Evolutionary conservation across 371 early-diverging fungal genomes (phyloP), one percentile per base, ranked within the genome.

Genomic region (Rhizopus delemar): DNA sequence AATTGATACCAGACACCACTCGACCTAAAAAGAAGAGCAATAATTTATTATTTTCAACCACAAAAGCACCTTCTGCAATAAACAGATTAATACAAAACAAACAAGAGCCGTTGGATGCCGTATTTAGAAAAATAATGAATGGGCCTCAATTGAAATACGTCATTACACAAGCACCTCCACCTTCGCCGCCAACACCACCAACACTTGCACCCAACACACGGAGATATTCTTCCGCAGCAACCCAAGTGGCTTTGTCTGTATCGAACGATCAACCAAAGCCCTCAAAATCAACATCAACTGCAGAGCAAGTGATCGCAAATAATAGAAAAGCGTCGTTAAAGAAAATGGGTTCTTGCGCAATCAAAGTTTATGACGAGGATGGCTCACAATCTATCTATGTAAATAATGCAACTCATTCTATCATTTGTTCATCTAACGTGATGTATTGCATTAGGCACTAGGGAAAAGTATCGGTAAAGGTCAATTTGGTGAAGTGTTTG

Each of bases 381-480:
- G 59, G 59, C 12, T 45, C 31, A 5, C 34, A 55, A n/a, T 55
- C 61, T 3, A 46, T 61, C 46, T 69, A 69, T 58, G 69, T 69
- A 65, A 56, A 65, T 22, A 22, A 22, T 22, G 22, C 22, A 22
- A 22, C 22, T 22, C 22, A 22, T 22, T 22, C 22, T 22, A 22
- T 22, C 22, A 22, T 22, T 22, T 22, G 22, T 22, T 22, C 22
- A 22, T 22, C 22, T 22, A 22, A 22, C 22, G 22, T 22, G 22
- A 22, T 22, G 2, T 22, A 22, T 98, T 95, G 70, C 79, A 98
- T 12, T 61, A 84, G 82, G 90, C 92, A 74, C 78, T 93, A 8
- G 94, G 95, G 1, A 90, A 90, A 60, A 93, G 93, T 62, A 91
- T 96, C 35, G 96, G 96, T 4, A 88, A 90, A 61, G 95, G 96